Evolutionary conservation across 176 grass and related monocot species (phyloP).

Genomic region (Canna indica): DNA sequence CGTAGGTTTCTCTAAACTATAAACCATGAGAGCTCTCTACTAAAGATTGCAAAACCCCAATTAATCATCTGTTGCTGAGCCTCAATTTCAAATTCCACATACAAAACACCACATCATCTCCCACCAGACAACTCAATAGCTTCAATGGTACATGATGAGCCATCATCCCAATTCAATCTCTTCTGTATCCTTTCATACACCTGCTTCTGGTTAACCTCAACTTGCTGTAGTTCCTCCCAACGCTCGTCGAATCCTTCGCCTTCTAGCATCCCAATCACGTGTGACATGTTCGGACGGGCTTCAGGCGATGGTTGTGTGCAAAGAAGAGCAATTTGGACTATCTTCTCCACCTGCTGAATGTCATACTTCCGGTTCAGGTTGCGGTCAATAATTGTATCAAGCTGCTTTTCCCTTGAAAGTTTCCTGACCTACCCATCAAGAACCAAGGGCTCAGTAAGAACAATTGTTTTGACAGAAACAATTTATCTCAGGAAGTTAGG

Average conservation of each 20-base stretch:
- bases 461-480: too few relatives aligned
- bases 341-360: slow-evolving; percentile 32
- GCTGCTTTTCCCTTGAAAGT: slow-evolving; percentile 29
- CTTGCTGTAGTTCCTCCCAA: slow-evolving; percentile 63
- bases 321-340: slow-evolving; percentile 63
- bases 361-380: slow-evolving; percentile 40
- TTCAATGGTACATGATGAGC: slow-evolving; percentile 43
- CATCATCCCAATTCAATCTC: slow-evolving; percentile 49
- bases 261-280: slow-evolving; percentile 77
- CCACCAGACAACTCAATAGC: slow-evolving; percentile 56
- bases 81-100: too few relatives aligned
- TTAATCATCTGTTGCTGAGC: too few relatives aligned
- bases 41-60: too few relatives aligned
- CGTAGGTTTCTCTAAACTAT: too few relatives aligned
- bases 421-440: slow-evolving; percentile 63
- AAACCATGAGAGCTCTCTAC: too few relatives aligned
- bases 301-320: slow-evolving; percentile 51
- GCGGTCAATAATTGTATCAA: slow-evolving; percentile 38
- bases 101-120: slow-evolving; percentile 27
- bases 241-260: slow-evolving; percentile 39
- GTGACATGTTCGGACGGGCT: slow-evolving; percentile 62
- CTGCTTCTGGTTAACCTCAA: slow-evolving; percentile 37
- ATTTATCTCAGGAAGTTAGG: background rate
- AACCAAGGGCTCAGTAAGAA: too few relatives aligned
- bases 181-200: slow-evolving; percentile 39